These are phyloP conservation scores for Thalassiosira mediterranea DNA, from an alignment of 352 stramenopile species.

Conservation along the genomic window DNA sequence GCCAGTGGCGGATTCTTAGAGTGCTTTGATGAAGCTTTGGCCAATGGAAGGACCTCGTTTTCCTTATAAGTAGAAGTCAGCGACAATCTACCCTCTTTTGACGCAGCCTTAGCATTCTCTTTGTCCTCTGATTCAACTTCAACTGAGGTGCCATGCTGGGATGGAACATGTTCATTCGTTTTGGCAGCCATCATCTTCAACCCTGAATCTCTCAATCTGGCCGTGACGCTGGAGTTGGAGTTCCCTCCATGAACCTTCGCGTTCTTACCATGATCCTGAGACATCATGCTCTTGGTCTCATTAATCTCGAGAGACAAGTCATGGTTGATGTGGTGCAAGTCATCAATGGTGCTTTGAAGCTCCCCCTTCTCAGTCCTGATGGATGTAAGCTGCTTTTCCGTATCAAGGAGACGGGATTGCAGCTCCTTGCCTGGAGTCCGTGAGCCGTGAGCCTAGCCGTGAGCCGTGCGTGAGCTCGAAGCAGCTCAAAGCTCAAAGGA, in stretches of 20 bases:
- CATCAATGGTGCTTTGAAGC: constrained; percentile 10
- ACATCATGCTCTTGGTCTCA: constrained; percentile 1
- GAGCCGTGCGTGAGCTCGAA: no score
- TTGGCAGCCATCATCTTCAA: constrained; percentile 3
- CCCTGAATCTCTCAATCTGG: constrained; percentile 3
- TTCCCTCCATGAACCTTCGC: background rate
- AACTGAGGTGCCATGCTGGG: background rate
- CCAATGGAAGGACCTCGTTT: background rate
- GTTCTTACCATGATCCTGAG: constrained; percentile 1
- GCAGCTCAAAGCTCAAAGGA: no score
- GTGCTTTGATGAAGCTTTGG: background rate
- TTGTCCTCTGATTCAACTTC: background rate
- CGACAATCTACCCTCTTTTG: background rate
- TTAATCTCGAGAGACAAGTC: constrained; percentile 4
- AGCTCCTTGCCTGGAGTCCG: no score
- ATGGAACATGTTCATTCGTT: constrained; percentile 1
- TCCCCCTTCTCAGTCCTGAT: constrained; percentile 17
- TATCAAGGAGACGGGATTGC: background rate
- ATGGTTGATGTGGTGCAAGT: constrained; percentile 13
- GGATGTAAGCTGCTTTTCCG: background rate
- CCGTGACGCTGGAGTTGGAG: background rate
- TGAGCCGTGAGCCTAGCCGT: no score
- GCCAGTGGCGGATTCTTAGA: background rate
- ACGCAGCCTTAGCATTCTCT: background rate
- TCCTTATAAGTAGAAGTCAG: background rate